Conservation (phyloP, 257 asterid genomes). For the Catharanthus roseus region DNA sequence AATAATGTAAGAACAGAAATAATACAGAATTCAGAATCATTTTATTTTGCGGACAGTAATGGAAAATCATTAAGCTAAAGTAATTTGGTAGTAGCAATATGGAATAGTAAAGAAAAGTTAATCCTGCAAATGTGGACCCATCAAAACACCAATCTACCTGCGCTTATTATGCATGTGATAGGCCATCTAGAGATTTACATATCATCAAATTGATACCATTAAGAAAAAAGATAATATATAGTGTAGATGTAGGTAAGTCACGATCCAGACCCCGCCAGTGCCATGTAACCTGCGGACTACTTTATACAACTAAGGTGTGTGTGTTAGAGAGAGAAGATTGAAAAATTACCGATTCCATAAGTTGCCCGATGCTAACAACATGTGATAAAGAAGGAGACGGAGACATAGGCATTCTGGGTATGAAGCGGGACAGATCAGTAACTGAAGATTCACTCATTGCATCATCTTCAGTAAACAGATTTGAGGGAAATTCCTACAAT, state of each 20-base stretch:
- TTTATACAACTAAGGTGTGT: not conserved
- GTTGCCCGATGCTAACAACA: conserved; percentile 84
- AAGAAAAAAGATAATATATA: not conserved
- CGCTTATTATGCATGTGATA: not conserved
- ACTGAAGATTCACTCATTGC: conserved; percentile 71
- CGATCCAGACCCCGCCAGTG: not conserved
- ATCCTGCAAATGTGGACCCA: not conserved
- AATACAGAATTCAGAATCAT: not conserved
- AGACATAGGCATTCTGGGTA: conserved; percentile 64
- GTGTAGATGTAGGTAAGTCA: not conserved
- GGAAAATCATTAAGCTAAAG: not conserved
- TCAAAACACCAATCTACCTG: not conserved
- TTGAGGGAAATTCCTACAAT: conserved; percentile 65
- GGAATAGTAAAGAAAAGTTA: not conserved
- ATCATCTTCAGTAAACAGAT: conserved; percentile 64
- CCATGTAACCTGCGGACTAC: not conserved
- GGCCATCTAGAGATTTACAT: too few species aligned
- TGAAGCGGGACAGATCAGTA: conserved; percentile 63
- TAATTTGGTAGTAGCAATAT: not conserved
- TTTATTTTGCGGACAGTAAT: not conserved
- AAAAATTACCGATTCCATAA: conserved; percentile 73
- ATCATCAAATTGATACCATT: too few species aligned
- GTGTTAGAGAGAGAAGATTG: conserved; percentile 4
- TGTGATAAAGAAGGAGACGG: conserved; percentile 81
- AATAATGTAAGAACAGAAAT: not conserved